phyloP scores from a whole-genome alignment of 2,329 filamentous ascomycete species.

The Ophiostoma montium region DNA sequence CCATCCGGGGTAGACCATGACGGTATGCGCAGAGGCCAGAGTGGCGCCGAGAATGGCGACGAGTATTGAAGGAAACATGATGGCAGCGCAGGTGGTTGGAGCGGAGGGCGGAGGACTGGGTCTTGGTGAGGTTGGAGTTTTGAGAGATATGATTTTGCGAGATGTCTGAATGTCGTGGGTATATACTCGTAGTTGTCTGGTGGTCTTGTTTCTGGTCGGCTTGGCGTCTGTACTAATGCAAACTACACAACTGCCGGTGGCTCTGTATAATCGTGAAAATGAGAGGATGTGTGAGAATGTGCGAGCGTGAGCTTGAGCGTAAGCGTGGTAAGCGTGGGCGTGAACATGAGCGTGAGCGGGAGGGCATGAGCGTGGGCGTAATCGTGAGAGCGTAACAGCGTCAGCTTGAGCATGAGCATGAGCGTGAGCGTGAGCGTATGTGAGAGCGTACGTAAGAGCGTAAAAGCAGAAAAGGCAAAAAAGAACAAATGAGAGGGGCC shows the following conservation, averaged over 20 bases:
- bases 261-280: too few species aligned
- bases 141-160: neutral
- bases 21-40: constrained; percentile 53
- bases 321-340: too few species aligned
- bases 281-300: too few species aligned
- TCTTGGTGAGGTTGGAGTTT: neutral
- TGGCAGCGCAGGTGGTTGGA: neutral
- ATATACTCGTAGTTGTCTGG: too few species aligned
- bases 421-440: neutral
- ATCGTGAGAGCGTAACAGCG: neutral
- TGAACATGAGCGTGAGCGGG: too few species aligned
- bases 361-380: neutral
- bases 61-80: constrained; percentile 18
- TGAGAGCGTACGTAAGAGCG: neutral
- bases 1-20: constrained; percentile 78
- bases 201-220: too few species aligned
- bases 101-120: neutral
- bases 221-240: too few species aligned
- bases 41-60: constrained; percentile 31
- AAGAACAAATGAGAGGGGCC: too few species aligned
- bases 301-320: too few species aligned
- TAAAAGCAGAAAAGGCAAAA: neutral
- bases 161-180: neutral
- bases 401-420: neutral
- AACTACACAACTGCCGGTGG: too few species aligned